Conservation (phyloP, 2,329 filamentous ascomycete genomes). For the Fusarium sp. region DNA sequence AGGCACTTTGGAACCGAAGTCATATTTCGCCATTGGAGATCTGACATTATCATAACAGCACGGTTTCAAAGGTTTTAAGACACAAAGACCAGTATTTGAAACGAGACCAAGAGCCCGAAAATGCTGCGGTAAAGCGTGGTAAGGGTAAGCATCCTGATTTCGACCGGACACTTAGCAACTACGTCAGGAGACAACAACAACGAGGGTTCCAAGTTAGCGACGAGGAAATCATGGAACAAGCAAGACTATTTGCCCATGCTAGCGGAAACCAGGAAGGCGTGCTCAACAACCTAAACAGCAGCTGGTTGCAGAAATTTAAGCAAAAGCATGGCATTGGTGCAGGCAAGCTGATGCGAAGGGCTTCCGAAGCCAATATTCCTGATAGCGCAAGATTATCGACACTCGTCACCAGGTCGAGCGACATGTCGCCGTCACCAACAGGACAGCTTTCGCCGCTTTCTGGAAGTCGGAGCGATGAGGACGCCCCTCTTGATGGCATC, state of each 20-base stretch:
- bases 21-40: conserved; percentile 42
- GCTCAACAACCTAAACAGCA: conserved; percentile 76
- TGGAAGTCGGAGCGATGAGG: conserved; percentile 77
- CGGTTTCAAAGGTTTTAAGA: conserved; percentile 96
- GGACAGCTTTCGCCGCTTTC: conserved; percentile 77
- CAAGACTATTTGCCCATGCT: conserved; percentile 81
- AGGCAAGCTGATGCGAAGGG: conserved; percentile 66
- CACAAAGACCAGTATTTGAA: conserved; percentile 95
- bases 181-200: conserved; percentile 84
- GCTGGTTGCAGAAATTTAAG: conserved; percentile 96
- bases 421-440: conserved; percentile 79
- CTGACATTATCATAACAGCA: conserved; percentile 68
- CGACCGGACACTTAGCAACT: conserved; percentile 89
- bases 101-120: conserved; percentile 78
- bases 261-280: conserved; percentile 77
- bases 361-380: conserved; percentile 78
- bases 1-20: conserved; percentile 52
- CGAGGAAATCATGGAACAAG: conserved; percentile 86
- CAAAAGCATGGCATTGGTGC: conserved; percentile 78
- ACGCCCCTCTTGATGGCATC: conserved; percentile 63
- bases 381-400: conserved; percentile 72
- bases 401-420: conserved; percentile 49
- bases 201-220: conserved; percentile 81
- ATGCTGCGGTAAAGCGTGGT: conserved; percentile 78
- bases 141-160: conserved; percentile 93